Evolutionary conservation across 1,284 basidiomycete genomes (phyloP).

Genomic region (Veloboletus limbatus): DNA sequence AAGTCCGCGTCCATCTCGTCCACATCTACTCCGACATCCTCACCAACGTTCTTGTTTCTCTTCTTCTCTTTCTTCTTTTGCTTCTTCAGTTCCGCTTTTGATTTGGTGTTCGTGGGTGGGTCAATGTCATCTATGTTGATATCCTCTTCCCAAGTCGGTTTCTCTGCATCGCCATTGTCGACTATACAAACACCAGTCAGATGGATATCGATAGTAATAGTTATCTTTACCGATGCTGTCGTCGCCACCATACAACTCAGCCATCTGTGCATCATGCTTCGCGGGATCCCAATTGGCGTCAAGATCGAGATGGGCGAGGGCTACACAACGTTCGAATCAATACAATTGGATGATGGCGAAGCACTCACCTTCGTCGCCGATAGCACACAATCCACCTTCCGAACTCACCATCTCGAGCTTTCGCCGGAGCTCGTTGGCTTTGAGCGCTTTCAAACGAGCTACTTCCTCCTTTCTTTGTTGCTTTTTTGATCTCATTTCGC

Average conservation of each 20-base stretch:
- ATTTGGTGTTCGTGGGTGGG: slow-evolving; percentile 31
- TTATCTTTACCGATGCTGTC: slow-evolving; percentile 26
- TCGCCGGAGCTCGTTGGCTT: slow-evolving; percentile 78
- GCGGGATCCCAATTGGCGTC: slow-evolving; percentile 84
- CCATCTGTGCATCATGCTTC: slow-evolving; percentile 78
- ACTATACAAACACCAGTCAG: slow-evolving; percentile 21
- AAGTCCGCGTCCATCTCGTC: slow-evolving; percentile 77
- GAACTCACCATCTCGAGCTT: slow-evolving; percentile 71
- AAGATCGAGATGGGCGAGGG: slow-evolving; percentile 62
- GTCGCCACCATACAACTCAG: slow-evolving; percentile 59
- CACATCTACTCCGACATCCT: slow-evolving; percentile 53
- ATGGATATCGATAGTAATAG: background rate
- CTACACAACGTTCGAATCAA: slow-evolving; percentile 32
- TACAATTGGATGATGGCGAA: background rate
- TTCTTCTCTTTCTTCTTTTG: slow-evolving; percentile 56
- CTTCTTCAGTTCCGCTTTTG: slow-evolving; percentile 41
- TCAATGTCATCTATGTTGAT: slow-evolving; percentile 76
- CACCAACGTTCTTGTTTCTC: slow-evolving; percentile 48
- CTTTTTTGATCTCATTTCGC: slow-evolving; percentile 38
- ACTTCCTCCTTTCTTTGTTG: slow-evolving; percentile 70
- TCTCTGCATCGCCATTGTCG: slow-evolving; percentile 49
- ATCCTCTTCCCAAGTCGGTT: slow-evolving; percentile 89
- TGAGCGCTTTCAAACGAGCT: slow-evolving; percentile 74
- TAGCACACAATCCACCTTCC: slow-evolving; percentile 56
- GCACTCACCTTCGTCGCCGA: slow-evolving; percentile 40